A percentile compares a stretch with the other conserved stretches of the same genome.
These are phyloP conservation scores for Ogataea degrootiae DNA, from an alignment of 805 yeast species.

Conservation along the genomic window DNA sequence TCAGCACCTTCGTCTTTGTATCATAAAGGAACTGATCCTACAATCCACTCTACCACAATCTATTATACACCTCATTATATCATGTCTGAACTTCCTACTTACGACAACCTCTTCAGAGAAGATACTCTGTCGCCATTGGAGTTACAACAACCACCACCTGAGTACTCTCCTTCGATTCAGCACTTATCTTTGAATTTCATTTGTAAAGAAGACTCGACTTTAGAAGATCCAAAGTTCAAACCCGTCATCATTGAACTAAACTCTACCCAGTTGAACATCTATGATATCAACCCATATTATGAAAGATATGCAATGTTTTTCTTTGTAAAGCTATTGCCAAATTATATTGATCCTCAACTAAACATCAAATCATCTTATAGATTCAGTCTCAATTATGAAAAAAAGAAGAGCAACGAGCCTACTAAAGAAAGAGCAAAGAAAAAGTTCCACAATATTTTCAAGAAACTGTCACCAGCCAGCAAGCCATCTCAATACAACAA, in stretches of 20 bases:
- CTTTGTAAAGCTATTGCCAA: constrained; percentile 20
- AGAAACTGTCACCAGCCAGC: neutral
- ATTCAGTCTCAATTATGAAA: neutral
- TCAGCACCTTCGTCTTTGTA: too few species aligned
- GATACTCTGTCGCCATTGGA: too few species aligned
- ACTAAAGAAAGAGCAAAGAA: neutral
- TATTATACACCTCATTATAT: too few species aligned
- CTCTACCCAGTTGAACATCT: constrained; percentile 29
- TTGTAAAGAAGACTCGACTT: constrained; percentile 9
- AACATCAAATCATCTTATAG: constrained; percentile 17
- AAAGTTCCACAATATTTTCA: neutral
- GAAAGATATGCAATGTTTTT: constrained; percentile 15
- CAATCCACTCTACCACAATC: too few species aligned
- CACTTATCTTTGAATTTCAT: constrained; percentile 23
- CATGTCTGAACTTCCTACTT: too few species aligned
- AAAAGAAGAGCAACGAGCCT: neutral
- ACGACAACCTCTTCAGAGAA: too few species aligned
- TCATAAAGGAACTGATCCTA: too few species aligned
- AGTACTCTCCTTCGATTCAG: constrained; percentile 22
- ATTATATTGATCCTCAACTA: constrained; percentile 24
- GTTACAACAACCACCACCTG: constrained; percentile 9
- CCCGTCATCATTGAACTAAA: constrained; percentile 29
- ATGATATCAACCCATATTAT: constrained; percentile 12
- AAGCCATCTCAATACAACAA: neutral
- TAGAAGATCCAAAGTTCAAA: constrained; percentile 2